Evolutionary conservation across 371 early-diverging fungal genomes (phyloP).

Genomic region (Coemansia sp.): DNA sequence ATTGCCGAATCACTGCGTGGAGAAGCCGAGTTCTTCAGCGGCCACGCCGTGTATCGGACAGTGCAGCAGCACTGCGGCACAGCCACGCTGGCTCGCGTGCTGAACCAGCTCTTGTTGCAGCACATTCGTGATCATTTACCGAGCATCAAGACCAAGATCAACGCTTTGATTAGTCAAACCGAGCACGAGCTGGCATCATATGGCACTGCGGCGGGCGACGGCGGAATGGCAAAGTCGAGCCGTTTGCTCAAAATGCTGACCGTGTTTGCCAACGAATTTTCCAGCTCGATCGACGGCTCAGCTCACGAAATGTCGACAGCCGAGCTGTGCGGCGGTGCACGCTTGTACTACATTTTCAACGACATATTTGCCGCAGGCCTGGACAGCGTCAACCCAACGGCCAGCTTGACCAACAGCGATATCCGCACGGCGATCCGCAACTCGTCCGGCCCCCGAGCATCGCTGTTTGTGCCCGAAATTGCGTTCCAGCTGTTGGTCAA

Average conservation of each 20-base stretch:
- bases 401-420: constrained; percentile 75
- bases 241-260: constrained; percentile 76
- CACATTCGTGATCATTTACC: constrained; percentile 84
- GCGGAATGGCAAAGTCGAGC: constrained; percentile 63
- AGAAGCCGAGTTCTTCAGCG: constrained; percentile 78
- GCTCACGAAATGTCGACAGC: constrained; percentile 82
- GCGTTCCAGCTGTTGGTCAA: constrained; percentile 87
- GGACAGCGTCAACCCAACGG: constrained; percentile 72
- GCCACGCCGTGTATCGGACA: constrained; percentile 78
- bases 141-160: constrained; percentile 77
- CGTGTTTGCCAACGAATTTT: constrained; percentile 78
- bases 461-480: constrained; percentile 87
- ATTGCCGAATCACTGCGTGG: constrained; percentile 73
- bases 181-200: constrained; percentile 77
- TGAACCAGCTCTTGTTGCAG: constrained; percentile 76
- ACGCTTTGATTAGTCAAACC: constrained; percentile 73
- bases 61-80: constrained; percentile 86
- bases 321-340: constrained; percentile 90
- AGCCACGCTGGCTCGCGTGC: constrained; percentile 70
- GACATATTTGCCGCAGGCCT: constrained; percentile 78
- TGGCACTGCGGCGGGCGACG: constrained; percentile 63
- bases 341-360: constrained; percentile 89
- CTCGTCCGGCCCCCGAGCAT: constrained; percentile 82
- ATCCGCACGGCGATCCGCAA: constrained; percentile 90
- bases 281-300: constrained; percentile 79